These are phyloP conservation scores for Petasospora rhodanensis DNA, from an alignment of 1,139 yeast genomes.

Conservation along the genomic window DNA sequence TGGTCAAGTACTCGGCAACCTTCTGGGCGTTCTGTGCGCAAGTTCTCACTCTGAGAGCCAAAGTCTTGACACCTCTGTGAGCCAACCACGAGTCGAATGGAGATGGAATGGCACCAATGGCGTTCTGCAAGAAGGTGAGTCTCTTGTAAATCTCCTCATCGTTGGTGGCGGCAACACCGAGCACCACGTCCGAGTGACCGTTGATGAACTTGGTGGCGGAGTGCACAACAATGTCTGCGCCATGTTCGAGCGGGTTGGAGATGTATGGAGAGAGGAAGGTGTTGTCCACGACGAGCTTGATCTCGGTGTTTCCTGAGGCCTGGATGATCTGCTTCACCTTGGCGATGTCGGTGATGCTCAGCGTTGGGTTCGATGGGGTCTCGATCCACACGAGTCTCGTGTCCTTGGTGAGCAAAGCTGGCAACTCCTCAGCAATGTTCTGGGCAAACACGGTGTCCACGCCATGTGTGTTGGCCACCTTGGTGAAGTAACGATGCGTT, in stretches of 20 bases:
- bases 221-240: conserved; percentile 86
- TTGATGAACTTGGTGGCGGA: conserved; percentile 89
- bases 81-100: conserved; percentile 93
- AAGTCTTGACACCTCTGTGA: conserved; percentile 86
- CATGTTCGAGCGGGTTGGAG: conserved; percentile 76
- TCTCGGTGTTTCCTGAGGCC: conserved; percentile 57
- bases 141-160: conserved; percentile 54
- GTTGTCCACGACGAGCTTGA: conserved; percentile 80
- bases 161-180: conserved; percentile 80
- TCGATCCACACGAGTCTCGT: conserved; percentile 85
- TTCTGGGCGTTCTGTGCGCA: conserved; percentile 62
- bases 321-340: conserved; percentile 56
- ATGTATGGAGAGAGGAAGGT: conserved; percentile 92
- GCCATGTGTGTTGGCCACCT: conserved; percentile 80
- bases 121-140: conserved; percentile 78
- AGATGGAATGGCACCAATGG: conserved; percentile 85
- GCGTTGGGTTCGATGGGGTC: conserved; percentile 80
- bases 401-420: conserved; percentile 49
- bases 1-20: conserved; percentile 63
- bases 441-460: conserved; percentile 66
- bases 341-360: conserved; percentile 46
- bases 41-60: conserved; percentile 74
- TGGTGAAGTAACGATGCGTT: conserved; percentile 86
- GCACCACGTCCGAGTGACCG: conserved; percentile 89
- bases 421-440: conserved; percentile 58